A percentile compares a stretch with the other conserved stretches of the same genome.
These are phyloP conservation scores for Allium fistulosum DNA, from an alignment of 106 monocot genomes.

Conservation along the genomic window DNA sequence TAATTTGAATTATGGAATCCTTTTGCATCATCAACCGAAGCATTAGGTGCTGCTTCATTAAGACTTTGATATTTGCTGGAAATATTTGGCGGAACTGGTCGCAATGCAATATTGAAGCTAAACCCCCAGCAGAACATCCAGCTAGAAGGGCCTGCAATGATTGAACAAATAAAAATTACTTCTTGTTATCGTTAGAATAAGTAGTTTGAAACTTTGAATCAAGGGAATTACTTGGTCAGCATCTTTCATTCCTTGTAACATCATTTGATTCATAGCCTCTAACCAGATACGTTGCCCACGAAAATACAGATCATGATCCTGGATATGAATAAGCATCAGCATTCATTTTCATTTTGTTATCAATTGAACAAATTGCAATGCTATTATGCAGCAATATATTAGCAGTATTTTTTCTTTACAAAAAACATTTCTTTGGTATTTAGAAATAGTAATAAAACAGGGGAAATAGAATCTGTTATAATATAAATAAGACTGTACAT, in stretches of 20 bases:
- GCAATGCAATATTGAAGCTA: constrained; percentile 44
- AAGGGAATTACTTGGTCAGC: constrained; percentile 41
- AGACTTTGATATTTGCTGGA: constrained; percentile 22
- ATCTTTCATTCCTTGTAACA: constrained; percentile 47
- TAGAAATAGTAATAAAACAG: no score
- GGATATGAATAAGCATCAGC: not conserved
- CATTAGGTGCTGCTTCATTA: no score
- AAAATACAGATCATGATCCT: constrained; percentile 6
- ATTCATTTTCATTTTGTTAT: no score
- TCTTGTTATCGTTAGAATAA: not conserved
- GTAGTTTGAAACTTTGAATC: not conserved
- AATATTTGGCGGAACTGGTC: constrained; percentile 35
- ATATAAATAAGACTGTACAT: no score
- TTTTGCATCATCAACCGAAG: no score
- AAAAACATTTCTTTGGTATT: no score
- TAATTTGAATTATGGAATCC: no score
- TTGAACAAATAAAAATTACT: not conserved
- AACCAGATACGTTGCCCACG: constrained; percentile 73
- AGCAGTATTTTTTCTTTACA: no score
- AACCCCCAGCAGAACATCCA: constrained; percentile 43
- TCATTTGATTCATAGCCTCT: constrained; percentile 59
- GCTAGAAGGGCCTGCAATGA: constrained; percentile 35
- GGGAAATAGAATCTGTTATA: no score
- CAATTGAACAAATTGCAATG: no score
- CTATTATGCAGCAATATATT: no score